These are phyloP conservation scores for Pichia nanzhaoensis DNA, from an alignment of 805 yeast genomes.

Conservation along the genomic window DNA sequence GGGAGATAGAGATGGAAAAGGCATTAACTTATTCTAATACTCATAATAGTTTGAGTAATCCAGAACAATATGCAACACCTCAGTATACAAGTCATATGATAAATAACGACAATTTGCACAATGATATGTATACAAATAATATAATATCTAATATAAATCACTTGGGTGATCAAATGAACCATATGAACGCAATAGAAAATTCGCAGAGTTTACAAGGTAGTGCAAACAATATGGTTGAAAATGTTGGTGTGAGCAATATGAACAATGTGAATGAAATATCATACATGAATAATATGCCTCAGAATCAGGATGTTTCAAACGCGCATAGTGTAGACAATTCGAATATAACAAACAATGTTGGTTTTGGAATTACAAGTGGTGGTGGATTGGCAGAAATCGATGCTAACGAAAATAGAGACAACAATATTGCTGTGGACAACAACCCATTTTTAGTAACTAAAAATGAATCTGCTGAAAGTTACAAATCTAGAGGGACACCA, in stretches of 20 bases:
- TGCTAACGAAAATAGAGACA: not conserved
- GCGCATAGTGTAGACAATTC: no score
- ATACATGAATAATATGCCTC: no score
- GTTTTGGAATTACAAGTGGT: not conserved
- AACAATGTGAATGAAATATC: no score
- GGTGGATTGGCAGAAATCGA: not conserved
- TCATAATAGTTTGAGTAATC: not conserved
- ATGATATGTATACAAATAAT: not conserved
- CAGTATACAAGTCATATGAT: no score
- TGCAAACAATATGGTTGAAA: no score
- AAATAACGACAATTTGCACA: not conserved
- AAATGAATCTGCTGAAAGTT: not conserved
- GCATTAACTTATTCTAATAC: not conserved
- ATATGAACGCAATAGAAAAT: no score
- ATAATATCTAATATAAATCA: no score
- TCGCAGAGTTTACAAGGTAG: no score
- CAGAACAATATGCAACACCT: no score
- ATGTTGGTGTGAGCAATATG: no score
- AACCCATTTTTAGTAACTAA: constrained; percentile 8
- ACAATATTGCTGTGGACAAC: not conserved
- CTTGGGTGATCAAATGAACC: not conserved
- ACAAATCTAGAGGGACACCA: constrained; percentile 3
- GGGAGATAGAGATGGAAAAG: constrained; percentile 14
- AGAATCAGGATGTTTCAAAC: no score
- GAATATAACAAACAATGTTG: no score